Evolutionary conservation across 148 eudicot species (phyloP), one percentile per base, ranked within the genome.

Genomic region (Vaccinium myrtillus): DNA sequence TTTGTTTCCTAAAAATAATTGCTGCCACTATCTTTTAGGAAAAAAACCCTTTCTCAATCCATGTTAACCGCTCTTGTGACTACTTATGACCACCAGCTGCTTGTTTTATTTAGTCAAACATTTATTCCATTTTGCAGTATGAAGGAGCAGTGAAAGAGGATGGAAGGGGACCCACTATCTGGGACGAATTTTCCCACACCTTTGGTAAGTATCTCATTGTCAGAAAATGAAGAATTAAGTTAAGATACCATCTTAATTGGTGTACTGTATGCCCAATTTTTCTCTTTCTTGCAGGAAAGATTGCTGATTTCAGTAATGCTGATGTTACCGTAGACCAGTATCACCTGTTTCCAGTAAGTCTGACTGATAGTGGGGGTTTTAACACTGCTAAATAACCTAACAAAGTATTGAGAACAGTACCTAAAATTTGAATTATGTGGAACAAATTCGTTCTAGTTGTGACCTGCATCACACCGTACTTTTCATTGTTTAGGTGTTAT

Each of bases 311-410:
- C 61, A 97, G 99, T 75, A 97, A 94, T 79, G 99, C 96, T 23
- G 99, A 97, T 88, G 93, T 92, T 43, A 90, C 99, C 19, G 88
- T 81, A 25, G 91, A 97, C 82, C 94, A 97, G 48, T 97, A 97
- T 80, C 96, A 97, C 75, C 91, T 84, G 1, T 97, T 89, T 83
- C 71, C 81, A 0, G 99, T 93, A 93, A 84, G 94, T 79, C 18
- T 81, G 21, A 94, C 36, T 3, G 25, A 67, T 67, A 25, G 36
- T 67, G 2, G 46, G 36, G 36, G 73, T 23, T 63, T 23, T 25
- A 3, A 12, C 6, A 25, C 73, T 67, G 32, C 73, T 67, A 67
- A 14, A 67, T 67, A 10, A 4, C 30, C 32, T 25, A 23, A 25
- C 3, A 3, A 67, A 69, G 74, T 27, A 69, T 27, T 27, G 74